Conservation (phyloP, 345 rosid genomes). For the Microthlaspi erraticum region DNA sequence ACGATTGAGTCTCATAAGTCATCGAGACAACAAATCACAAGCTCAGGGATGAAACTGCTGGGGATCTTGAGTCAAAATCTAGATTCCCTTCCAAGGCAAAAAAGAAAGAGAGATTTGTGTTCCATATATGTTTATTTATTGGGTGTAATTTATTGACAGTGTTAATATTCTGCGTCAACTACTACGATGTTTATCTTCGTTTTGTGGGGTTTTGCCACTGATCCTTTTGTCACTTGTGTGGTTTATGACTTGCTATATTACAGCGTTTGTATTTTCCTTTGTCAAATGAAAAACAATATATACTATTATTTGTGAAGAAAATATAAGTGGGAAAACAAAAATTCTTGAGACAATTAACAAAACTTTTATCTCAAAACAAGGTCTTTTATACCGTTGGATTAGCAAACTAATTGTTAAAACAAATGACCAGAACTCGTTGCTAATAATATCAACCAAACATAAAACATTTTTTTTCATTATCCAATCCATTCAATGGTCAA, state of each 20-base stretch:
- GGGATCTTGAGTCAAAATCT: constrained; percentile 16
- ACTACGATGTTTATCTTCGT: neutral
- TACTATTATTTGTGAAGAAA: constrained; percentile 11
- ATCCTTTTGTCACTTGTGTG: constrained; percentile 19
- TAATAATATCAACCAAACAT: constrained; percentile 9
- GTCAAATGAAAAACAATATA: neutral
- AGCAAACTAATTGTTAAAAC: neutral
- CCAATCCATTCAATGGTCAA: constrained; percentile 2
- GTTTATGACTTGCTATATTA: constrained; percentile 23
- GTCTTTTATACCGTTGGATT: neutral
- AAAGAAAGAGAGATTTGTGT: constrained; percentile 35
- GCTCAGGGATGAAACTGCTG: constrained; percentile 26
- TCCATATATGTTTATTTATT: constrained; percentile 27
- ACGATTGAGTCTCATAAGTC: constrained; percentile 48
- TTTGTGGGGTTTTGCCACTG: constrained; percentile 16
- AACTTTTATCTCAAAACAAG: neutral
- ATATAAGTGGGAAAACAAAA: neutral
- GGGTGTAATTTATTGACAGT: constrained; percentile 44
- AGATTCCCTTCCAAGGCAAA: constrained; percentile 25
- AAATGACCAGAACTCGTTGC: neutral
- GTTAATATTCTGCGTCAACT: constrained; percentile 10
- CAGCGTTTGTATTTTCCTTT: constrained; percentile 20
- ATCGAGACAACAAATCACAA: constrained; percentile 20
- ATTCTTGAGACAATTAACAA: neutral
- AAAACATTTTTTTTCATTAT: neutral